Evolutionary conservation across 352 stramenopile genomes (phyloP).

Genomic region (Thraustochytrium striatum): DNA sequence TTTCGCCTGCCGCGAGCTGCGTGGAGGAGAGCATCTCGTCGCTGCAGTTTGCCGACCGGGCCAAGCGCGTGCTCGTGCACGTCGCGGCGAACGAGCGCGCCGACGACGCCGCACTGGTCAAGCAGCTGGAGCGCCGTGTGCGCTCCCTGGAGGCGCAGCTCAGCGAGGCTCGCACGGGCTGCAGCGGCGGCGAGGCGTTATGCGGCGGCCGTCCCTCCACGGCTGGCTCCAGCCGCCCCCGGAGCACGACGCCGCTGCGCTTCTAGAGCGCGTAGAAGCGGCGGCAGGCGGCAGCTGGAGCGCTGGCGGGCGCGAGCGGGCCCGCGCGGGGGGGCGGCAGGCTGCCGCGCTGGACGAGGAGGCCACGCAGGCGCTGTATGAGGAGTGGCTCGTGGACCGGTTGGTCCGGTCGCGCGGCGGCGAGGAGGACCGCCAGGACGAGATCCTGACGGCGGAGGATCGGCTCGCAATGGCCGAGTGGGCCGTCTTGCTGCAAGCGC

Average conservation of each 20-base stretch:
- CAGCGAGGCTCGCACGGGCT: too few relatives aligned
- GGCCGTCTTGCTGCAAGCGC: slow-evolving; percentile 21
- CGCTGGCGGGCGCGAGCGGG: too few relatives aligned
- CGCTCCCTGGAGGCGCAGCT: slow-evolving; percentile 96
- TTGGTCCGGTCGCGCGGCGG: too few relatives aligned
- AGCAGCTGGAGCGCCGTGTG: slow-evolving; percentile 68
- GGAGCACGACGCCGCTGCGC: too few relatives aligned
- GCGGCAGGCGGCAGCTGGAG: too few relatives aligned
- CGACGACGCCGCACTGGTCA: too few relatives aligned
- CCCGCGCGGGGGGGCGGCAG: too few relatives aligned
- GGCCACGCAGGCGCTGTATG: not conserved
- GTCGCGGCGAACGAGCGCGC: slow-evolving; percentile 74
- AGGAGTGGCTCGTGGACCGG: slow-evolving; percentile 14
- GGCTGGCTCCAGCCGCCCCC: too few relatives aligned
- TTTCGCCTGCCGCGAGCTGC: slow-evolving; percentile 67
- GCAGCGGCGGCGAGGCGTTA: too few relatives aligned
- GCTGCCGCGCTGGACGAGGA: slow-evolving; percentile 54
- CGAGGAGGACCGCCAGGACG: not conserved
- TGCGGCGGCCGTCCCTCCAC: too few relatives aligned
- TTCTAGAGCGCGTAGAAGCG: too few relatives aligned
- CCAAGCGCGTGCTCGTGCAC: slow-evolving; percentile 68
- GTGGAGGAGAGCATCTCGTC: slow-evolving; percentile 83
- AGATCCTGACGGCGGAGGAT: not conserved
- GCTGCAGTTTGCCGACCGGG: slow-evolving; percentile 76
- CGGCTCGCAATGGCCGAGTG: slow-evolving; percentile 37